Percentiles rank a stretch among this genome's conserved stretches.
phyloP scores from a whole-genome alignment of 2,329 filamentous ascomycete genomes.

The Calonectria hawksworthii region DNA sequence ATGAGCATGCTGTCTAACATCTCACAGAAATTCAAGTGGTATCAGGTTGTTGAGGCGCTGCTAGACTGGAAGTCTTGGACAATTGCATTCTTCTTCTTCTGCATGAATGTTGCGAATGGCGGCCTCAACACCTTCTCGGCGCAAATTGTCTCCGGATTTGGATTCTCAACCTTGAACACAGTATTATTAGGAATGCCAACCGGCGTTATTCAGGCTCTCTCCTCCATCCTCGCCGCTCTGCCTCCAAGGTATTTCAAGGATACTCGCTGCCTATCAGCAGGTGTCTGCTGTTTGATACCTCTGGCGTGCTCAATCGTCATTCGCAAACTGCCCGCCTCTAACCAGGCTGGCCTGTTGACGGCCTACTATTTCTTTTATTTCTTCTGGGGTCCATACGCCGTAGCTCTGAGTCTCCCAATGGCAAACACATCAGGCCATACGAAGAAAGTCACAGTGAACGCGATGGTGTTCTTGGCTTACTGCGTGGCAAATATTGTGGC shows the following conservation, averaged over 20 bases:
- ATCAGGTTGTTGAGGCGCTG: constrained; percentile 63
- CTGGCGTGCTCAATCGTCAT: neutral
- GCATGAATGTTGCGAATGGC: constrained; percentile 68
- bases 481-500: constrained; percentile 8
- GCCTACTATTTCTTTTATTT: constrained; percentile 31
- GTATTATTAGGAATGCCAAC: constrained; percentile 23
- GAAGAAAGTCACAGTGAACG: constrained; percentile 4
- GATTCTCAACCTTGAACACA: constrained; percentile 11
- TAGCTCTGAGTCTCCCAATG: neutral
- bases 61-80: constrained; percentile 68
- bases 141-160: constrained; percentile 24
- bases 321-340: constrained; percentile 28
- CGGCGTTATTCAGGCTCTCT: constrained; percentile 25
- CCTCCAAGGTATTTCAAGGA: constrained; percentile 16
- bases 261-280: constrained; percentile 8
- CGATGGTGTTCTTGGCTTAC: constrained; percentile 12
- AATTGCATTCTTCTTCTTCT: constrained; percentile 62
- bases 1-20: neutral
- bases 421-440: constrained; percentile 17
- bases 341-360: constrained; percentile 52
- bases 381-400: constrained; percentile 47
- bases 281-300: neutral
- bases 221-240: constrained; percentile 8
- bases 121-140: constrained; percentile 48
- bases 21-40: constrained; percentile 48